phyloP scores from a whole-genome alignment of 2,329 filamentous ascomycete genomes.

The Ophiostoma angusticollis region DNA sequence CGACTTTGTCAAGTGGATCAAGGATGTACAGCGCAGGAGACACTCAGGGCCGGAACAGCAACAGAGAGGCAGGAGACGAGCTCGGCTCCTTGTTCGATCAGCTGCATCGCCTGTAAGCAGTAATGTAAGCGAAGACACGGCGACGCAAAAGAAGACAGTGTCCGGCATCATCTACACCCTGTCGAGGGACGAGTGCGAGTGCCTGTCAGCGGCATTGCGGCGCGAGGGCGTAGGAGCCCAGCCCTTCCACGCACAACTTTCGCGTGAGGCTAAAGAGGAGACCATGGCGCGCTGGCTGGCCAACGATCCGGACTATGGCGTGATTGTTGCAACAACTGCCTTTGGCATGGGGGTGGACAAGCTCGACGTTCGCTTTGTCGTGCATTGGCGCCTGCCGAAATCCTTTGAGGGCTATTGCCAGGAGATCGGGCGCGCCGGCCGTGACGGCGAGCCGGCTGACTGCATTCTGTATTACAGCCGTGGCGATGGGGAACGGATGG shows the following conservation, averaged over 20 bases:
- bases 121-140: no score
- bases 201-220: constrained; percentile 51
- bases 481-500: constrained; percentile 69
- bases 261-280: constrained; percentile 55
- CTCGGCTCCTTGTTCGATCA: constrained; percentile 41
- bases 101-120: constrained; percentile 33
- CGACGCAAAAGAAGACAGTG: no score
- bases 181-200: constrained; percentile 62
- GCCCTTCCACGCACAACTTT: constrained; percentile 58
- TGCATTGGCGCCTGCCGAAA: constrained; percentile 88
- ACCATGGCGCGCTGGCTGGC: constrained; percentile 60
- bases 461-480: constrained; percentile 87
- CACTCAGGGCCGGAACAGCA: constrained; percentile 53
- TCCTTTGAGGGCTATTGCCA: constrained; percentile 95
- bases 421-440: constrained; percentile 81
- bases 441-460: constrained; percentile 74
- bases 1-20: constrained; percentile 67
- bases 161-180: constrained; percentile 72
- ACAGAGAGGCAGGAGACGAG: constrained; percentile 30
- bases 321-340: constrained; percentile 89
- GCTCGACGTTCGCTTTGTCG: constrained; percentile 83
- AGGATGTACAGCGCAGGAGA: constrained; percentile 47
- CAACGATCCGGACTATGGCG: constrained; percentile 65
- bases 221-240: constrained; percentile 59
- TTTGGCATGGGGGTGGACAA: constrained; percentile 99